phyloP scores from a whole-genome alignment of 345 rosid genomes.

The Euclidium syriacum region DNA sequence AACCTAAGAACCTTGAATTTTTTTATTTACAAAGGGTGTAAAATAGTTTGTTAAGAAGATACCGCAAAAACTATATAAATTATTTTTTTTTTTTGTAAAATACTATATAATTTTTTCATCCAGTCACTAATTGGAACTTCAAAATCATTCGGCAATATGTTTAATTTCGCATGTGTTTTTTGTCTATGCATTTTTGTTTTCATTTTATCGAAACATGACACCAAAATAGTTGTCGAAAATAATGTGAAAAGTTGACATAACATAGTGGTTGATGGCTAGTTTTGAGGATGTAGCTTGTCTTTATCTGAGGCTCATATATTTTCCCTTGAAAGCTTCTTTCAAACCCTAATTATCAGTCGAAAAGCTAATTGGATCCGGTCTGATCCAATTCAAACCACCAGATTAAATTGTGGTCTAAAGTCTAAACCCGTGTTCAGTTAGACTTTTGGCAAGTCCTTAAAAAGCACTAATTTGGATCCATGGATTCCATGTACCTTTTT shows the following conservation, averaged over 20 bases:
- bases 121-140: too few species aligned
- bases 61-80: too few species aligned
- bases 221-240: not conserved
- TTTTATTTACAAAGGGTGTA: too few species aligned
- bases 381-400: not conserved
- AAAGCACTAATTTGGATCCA: constrained; percentile 3
- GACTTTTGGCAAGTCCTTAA: constrained; percentile 1
- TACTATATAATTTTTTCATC: too few species aligned
- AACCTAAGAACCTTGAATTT: too few species aligned
- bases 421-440: not conserved
- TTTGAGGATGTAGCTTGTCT: constrained; percentile 3
- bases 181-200: not conserved
- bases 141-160: too few species aligned
- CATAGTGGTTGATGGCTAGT: not conserved
- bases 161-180: too few species aligned
- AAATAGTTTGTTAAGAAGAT: too few species aligned
- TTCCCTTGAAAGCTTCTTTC: not conserved
- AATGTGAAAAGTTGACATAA: not conserved
- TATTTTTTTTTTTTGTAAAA: too few species aligned
- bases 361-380: not conserved
- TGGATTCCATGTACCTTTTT: not conserved
- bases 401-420: not conserved
- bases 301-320: not conserved
- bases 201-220: constrained; percentile 7
- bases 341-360: not conserved